Evolutionary conservation across 2,329 filamentous ascomycete species (phyloP).

Genomic region (Plectosphaerella cucumerina): DNA sequence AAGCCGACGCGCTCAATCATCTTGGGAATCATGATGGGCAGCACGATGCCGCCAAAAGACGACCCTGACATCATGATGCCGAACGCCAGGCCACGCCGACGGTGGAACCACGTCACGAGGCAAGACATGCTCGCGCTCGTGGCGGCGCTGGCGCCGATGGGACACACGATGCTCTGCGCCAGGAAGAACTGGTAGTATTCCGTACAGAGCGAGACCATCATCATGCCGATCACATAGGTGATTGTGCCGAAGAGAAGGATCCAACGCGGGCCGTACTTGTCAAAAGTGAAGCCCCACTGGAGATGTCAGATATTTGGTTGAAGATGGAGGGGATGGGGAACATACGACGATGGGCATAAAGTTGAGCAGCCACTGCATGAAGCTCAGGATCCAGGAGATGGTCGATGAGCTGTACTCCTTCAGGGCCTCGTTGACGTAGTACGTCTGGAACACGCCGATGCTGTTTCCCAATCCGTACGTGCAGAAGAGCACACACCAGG

Average conservation of each 20-base stretch:
- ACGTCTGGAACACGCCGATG: slow-evolving; percentile 54
- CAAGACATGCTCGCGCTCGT: slow-evolving; percentile 38
- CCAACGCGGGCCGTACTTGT: slow-evolving; percentile 58
- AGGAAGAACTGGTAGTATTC: slow-evolving; percentile 42
- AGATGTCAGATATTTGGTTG: neutral
- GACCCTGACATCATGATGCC: slow-evolving; percentile 50
- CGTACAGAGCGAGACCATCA: slow-evolving; percentile 54
- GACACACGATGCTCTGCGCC: slow-evolving; percentile 33
- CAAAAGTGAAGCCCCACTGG: slow-evolving; percentile 49
- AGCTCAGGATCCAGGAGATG: slow-evolving; percentile 53
- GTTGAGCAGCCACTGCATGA: slow-evolving; percentile 42
- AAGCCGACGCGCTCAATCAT: slow-evolving; percentile 43
- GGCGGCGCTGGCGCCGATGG: slow-evolving; percentile 36
- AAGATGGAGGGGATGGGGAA: slow-evolving; percentile 30
- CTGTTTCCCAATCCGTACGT: slow-evolving; percentile 40
- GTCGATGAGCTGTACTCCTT: slow-evolving; percentile 42
- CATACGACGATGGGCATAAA: slow-evolving; percentile 41
- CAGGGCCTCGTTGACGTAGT: slow-evolving; percentile 49
- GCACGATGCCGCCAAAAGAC: slow-evolving; percentile 50
- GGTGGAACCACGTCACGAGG: slow-evolving; percentile 47
- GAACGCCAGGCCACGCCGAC: slow-evolving; percentile 46
- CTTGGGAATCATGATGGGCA: slow-evolving; percentile 57
- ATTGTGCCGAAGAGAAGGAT: slow-evolving; percentile 51
- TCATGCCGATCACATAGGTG: slow-evolving; percentile 57
- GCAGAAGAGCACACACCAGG: slow-evolving; percentile 38